These are phyloP conservation scores for Rhizophlyctis rosea DNA, from an alignment of 192 early-diverging fungal genomes.

Conservation along the genomic window DNA sequence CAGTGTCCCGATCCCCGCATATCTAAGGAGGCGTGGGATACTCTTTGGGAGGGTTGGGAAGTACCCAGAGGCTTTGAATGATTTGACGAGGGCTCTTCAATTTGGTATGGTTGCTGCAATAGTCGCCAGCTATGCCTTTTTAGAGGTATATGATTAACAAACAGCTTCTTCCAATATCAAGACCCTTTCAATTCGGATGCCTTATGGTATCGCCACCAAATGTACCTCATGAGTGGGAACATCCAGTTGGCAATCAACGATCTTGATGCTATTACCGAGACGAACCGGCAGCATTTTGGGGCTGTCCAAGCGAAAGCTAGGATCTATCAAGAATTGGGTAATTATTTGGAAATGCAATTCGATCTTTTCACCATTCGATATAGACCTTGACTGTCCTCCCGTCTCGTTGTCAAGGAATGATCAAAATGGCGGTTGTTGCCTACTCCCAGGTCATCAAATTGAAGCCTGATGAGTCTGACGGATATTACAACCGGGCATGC, in stretches of 20 bases:
- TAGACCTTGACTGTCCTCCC: background rate
- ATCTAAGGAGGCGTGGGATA: conserved; percentile 42
- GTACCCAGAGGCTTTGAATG: conserved; percentile 37
- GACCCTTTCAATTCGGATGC: conserved; percentile 57
- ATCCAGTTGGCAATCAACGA: conserved; percentile 44
- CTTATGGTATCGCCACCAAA: conserved; percentile 51
- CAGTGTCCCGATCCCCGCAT: conserved; percentile 41
- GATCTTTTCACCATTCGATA: background rate
- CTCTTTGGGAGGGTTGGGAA: conserved; percentile 33
- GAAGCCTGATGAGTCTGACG: conserved; percentile 49
- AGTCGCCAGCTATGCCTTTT: background rate
- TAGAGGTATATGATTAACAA: background rate
- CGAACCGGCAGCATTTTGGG: conserved; percentile 45
- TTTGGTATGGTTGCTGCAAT: conserved; percentile 28
- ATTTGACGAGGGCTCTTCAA: conserved; percentile 45
- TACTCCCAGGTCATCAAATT: conserved; percentile 55
- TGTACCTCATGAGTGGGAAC: conserved; percentile 38
- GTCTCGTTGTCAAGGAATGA: conserved; percentile 17
- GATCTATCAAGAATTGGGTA: conserved; percentile 50
- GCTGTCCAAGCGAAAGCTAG: conserved; percentile 50
- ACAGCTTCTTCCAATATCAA: background rate
- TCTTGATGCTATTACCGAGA: conserved; percentile 50
- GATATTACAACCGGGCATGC: conserved; percentile 48
- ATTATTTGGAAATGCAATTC: conserved; percentile 10
- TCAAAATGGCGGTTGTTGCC: conserved; percentile 50